Evolutionary conservation across 129 eudicot species (phyloP).

Genomic region (Rutidosis leptorrhynchoides): DNA sequence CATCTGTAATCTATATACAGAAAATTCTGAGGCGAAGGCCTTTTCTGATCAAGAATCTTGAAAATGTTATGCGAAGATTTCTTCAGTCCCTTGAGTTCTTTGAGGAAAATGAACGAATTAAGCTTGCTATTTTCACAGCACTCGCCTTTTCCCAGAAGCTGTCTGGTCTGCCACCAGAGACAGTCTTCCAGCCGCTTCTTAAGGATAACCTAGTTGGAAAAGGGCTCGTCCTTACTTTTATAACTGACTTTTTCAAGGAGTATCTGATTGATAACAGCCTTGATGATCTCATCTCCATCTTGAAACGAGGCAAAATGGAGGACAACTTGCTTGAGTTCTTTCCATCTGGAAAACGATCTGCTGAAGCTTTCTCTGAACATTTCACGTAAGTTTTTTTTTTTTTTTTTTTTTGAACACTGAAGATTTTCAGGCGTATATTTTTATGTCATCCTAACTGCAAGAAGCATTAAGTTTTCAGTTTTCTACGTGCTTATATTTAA

Average conservation of each 20-base stretch:
- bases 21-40: slow-evolving; percentile 89
- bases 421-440: too few species aligned
- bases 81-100: slow-evolving; percentile 95
- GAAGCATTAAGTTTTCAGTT: too few species aligned
- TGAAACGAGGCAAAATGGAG: slow-evolving; percentile 94
- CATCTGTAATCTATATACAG: slow-evolving; percentile 87
- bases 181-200: slow-evolving; percentile 94
- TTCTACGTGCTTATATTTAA: too few species aligned
- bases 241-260: slow-evolving; percentile 95
- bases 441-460: too few species aligned
- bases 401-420: too few species aligned
- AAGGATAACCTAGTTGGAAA: slow-evolving; percentile 94
- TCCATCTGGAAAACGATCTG: slow-evolving; percentile 79
- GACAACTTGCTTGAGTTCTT: slow-evolving; percentile 86
- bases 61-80: slow-evolving; percentile 91
- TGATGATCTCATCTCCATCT: slow-evolving; percentile 86
- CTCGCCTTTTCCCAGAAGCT: slow-evolving; percentile 97
- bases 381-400: slow-evolving; percentile 90
- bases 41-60: slow-evolving; percentile 90
- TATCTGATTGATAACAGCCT: slow-evolving; percentile 93
- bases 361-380: slow-evolving; percentile 95
- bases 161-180: slow-evolving; percentile 96
- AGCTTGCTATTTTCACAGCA: slow-evolving; percentile 92
- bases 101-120: slow-evolving; percentile 85
- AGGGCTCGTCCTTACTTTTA: slow-evolving; percentile 88